Base-by-base conservation (phyloP, 1,284 basidiomycete species). In the Cystobasidium slooffiae region DNA sequence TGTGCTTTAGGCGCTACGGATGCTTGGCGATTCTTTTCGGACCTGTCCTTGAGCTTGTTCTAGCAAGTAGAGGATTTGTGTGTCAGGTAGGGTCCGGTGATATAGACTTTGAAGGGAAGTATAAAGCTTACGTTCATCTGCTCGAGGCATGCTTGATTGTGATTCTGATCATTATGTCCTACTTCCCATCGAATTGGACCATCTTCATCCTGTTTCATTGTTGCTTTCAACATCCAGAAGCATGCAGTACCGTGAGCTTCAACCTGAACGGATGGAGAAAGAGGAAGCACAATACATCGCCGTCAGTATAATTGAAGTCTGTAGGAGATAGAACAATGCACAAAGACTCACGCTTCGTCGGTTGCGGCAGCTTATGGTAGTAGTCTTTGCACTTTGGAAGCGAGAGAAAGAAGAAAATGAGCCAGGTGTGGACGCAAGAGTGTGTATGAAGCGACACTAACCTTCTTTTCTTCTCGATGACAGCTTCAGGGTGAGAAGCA, bases 391-490 rank as follows among this genome's bases (percentile, higher is more conserved):
- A 22, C 67, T 68, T 6, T 31, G 9, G 5, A 31, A 22, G 22
- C 12, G n/a, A 59, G 55, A 43, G 8, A 41, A 55, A 58, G n/a
- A 16, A 39, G 18, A 6, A 4, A 0, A 31, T 37, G 10, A n/a
- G 4, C 10, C 18, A 61, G 18, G 9, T 22, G 9, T 22, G n/a
- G n/a, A n/a, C n/a, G n/a, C n/a, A n/a, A n/a, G n/a, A n/a, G n/a
- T n/a, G n/a, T n/a, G n/a, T n/a, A n/a, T n/a, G n/a, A 20, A 22
- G n/a, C 6, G 6, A 14, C 3, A 24, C 66, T 68, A 8, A 68
- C 66, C 55, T 55, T 47, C 66, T 56, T 31, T 68, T 68, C 43
- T 58, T 68, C 41, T 68, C 66, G 14, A 68, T 58, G n/a, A 68
- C 66, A 18, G 31, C 66, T 12, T 68, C 24, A n/a, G 52, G 52